Base-by-base conservation (phyloP, 148 eudicot genomes). In the Salicornia ramosissima region DNA sequence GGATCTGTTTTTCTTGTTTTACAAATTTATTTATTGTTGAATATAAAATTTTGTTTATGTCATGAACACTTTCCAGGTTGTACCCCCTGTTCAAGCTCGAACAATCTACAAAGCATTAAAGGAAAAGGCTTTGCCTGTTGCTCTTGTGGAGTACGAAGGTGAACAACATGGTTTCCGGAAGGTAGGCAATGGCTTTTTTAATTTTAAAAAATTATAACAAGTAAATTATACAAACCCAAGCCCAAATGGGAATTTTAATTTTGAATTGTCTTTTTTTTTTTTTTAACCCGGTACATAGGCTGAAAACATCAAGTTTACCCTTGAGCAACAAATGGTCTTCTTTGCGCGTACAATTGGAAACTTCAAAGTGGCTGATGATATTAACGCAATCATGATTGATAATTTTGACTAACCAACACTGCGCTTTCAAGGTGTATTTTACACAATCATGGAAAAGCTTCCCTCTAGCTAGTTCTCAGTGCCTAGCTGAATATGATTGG, bases 141-240 rank as follows among this genome's bases (percentile, higher is more conserved):
- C 98, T 69, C 87, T 90, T 62, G 89, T 93, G 63, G 96, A 90
- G 79, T 93, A 90, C 77, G 95, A 88, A 83, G 95, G 97, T 63
- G 98, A 93, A 84, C 90, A 85, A 33, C 96, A 93, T 80, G 96
- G 98, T 51, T 93, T 93, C 54, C 96, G 97, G 55, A 93, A 93
- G 95, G 98, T 93, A 88, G 19, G 14, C 21, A 39, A 29, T 26
- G 28, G 47, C 30, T 34, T 15, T 36, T 18, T 10, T 28, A 19
- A 14, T 29, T 21, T 24, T 34, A 0, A 50, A 29, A 3, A 36
- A 36, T 36, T 52, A 16, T 24, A 13, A 31, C 31, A 10, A 39
- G 45, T 26, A 11, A 31, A 28, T 16, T 18, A 14, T 64, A 19
- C 11, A 36, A 26, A 47, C 39, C 30, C 11, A 36, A 26, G 36